Evolutionary conservation across 495 filamentous ascomycete genomes (phyloP).

Genomic region (Penicillium maclennaniae): DNA sequence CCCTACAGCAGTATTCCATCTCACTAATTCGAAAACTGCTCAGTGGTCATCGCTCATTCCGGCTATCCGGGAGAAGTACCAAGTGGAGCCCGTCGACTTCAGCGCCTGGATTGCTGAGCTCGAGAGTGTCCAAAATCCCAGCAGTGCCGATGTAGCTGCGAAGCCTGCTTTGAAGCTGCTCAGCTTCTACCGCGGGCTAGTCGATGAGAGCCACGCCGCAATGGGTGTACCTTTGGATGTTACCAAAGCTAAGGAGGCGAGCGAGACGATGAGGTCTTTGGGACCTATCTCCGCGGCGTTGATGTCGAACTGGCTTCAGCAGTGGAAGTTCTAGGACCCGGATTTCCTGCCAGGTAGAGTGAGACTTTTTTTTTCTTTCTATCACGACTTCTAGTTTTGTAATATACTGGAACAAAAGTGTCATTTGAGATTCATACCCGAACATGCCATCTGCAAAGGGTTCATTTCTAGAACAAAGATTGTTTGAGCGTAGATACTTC

Average conservation of each 20-base stretch:
- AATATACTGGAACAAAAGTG: too few species aligned
- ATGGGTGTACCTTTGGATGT: conserved; percentile 20
- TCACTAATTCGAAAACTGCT: conserved; percentile 22
- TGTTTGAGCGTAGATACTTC: too few species aligned
- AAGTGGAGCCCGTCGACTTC: conserved; percentile 16
- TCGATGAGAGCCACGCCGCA: conserved; percentile 6
- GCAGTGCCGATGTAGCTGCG: conserved; percentile 11
- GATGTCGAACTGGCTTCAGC: conserved; percentile 24
- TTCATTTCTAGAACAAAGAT: too few species aligned
- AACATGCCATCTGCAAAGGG: too few species aligned
- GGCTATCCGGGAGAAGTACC: conserved; percentile 10
- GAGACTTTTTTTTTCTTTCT: too few species aligned
- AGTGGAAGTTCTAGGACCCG: conserved; percentile 20
- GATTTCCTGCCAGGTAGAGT: background rate
- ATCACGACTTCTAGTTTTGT: too few species aligned
- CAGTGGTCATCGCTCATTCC: conserved; percentile 25
- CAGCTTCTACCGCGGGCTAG: conserved; percentile 21
- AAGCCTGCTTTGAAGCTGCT: conserved; percentile 29
- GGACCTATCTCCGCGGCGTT: conserved; percentile 14
- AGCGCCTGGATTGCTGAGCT: conserved; percentile 22
- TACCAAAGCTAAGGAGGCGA: conserved; percentile 14
- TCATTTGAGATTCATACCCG: too few species aligned
- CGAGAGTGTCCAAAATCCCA: conserved; percentile 17
- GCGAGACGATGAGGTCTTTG: conserved; percentile 20
- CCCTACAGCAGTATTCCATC: conserved; percentile 21